Conservation (phyloP, 2,329 filamentous ascomycete genomes). For the Xylariaceae sp. region DNA sequence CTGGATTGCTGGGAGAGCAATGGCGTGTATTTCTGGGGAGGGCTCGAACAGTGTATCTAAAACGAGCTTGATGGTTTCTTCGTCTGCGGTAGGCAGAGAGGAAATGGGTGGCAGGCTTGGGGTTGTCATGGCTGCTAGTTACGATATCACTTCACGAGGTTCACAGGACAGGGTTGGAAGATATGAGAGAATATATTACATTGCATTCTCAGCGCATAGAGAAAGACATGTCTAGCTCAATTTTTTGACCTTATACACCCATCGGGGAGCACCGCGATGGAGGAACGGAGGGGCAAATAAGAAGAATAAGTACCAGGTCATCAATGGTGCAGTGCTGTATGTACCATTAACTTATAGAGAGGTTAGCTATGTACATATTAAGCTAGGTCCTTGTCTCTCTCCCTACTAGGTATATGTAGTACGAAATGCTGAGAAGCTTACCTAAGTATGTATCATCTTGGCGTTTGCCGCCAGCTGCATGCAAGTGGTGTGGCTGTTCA, state of each 20-base stretch:
- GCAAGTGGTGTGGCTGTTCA: too few relatives aligned
- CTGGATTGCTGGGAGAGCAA: conserved; percentile 72
- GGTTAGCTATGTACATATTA: too few relatives aligned
- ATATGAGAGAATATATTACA: too few relatives aligned
- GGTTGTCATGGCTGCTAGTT: conserved; percentile 17
- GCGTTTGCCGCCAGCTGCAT: too few relatives aligned
- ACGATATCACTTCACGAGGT: not conserved
- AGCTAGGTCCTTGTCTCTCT: too few relatives aligned
- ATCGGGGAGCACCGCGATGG: conserved; percentile 19
- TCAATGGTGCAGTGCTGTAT: too few relatives aligned
- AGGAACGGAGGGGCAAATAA: not conserved
- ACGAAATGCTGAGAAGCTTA: too few relatives aligned
- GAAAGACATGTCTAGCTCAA: too few relatives aligned
- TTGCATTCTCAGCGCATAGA: too few relatives aligned
- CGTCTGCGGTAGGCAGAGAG: conserved; percentile 60
- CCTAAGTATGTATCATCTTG: too few relatives aligned
- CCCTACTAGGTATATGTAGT: too few relatives aligned
- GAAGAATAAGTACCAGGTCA: not conserved
- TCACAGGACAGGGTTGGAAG: not conserved
- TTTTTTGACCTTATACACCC: not conserved
- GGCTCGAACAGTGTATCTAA: conserved; percentile 88
- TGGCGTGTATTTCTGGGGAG: conserved; percentile 72
- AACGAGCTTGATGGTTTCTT: conserved; percentile 59
- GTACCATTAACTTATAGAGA: too few relatives aligned
- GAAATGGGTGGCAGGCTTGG: conserved; percentile 62